Base-by-base conservation (phyloP, 495 filamentous ascomycete species). In the Haplographium delicatum region DNA sequence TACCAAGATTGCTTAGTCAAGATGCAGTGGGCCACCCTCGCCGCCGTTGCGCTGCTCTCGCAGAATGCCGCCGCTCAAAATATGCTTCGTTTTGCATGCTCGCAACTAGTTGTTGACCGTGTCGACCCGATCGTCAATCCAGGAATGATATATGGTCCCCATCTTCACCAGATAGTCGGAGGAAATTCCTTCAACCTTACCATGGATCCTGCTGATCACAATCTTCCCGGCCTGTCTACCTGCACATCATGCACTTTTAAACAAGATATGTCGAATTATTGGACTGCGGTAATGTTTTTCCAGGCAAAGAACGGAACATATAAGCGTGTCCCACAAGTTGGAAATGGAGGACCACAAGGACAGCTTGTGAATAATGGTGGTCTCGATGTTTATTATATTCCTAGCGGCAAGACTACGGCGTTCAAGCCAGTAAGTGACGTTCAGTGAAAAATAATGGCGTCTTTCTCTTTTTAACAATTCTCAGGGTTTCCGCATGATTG, bases 201-300 rank as follows among this genome's bases (percentile, higher is more conserved):
- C 50, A 88, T 89, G 83, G 72, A 76, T 54, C 82, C 69, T n/a
- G 44, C 22, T 20, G 47, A 11, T 2, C 66, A 81, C 60, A 69
- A 78, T 26, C 66, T 76, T 15, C 72, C 81, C 23, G 63, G 73
- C 25, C 47, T 60, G 34, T 84, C 86, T 0, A 76, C 74, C 15
- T 93, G 88, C 67, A 84, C 83, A 30, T 82, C 85, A 10, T 88
- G 85, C 64, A 73, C 69, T 1, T 79, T 88, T 56, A 76, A 72
- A 44, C 67, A 53, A 16, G 50, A 53, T 25, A 39, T 53, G 1
- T 53, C 50, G 8, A 53, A 53, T 30, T 53, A 53, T 72, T 91
- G 88, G 88, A 81, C 80, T 28, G 82, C 86, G 16, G 69, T 72
- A 60, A 72, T 90, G 50, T 88, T 83, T 67, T 88, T 78, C 66